Evolutionary conservation across 495 filamentous ascomycete species (phyloP), one percentile per base, ranked within the genome.

Genomic region (Neurospora discreta): DNA sequence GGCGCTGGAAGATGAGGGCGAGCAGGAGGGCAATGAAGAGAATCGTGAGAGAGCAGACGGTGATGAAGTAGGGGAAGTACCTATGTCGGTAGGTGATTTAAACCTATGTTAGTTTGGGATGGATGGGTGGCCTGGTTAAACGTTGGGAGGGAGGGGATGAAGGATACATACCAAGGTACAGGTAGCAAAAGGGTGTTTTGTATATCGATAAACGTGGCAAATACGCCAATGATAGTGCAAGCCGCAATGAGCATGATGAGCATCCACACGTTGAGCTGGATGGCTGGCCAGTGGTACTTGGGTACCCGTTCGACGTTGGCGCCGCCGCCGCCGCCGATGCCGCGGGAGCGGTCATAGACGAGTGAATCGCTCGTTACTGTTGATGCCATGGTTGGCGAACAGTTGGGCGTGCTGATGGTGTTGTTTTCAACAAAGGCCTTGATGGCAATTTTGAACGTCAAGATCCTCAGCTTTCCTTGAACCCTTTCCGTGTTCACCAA

Each of bases 1-100:
- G 90, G 3, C 92, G 88, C 71, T 93, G 89, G 52, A 86, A 85
- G 73, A 94, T 91, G 18, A 98, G 89, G 80, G 83, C 85, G 70
- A 95, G 82, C 70, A 95, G 83, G 15, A 91, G 74, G 76, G 89
- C 79, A 69, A 96, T 87, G 85, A 94, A 95, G 79, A 90, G 79
- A 70, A 98, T 84, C 58, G 87, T 86, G 41, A 98, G 85, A 33
- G 88, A 81, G 74, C 86, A 85, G 70, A 89, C 86, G 39, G 90
- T 89, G 43, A 98, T 90, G 87, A 91, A 93, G 87, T 92, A 99
- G 58, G 96, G 91, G 81, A 98, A 94, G 79, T 98, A 91, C 95
- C 95, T 97, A n/a, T n/a, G n/a, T n/a, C n/a, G n/a, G n/a, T n/a
- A n/a, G n/a, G n/a, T n/a, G 77, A 0, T 8, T 26, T n/a, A n/a